Base-by-base conservation (phyloP, 2,329 filamentous ascomycete genomes). In the Hypoxylon sp. region DNA sequence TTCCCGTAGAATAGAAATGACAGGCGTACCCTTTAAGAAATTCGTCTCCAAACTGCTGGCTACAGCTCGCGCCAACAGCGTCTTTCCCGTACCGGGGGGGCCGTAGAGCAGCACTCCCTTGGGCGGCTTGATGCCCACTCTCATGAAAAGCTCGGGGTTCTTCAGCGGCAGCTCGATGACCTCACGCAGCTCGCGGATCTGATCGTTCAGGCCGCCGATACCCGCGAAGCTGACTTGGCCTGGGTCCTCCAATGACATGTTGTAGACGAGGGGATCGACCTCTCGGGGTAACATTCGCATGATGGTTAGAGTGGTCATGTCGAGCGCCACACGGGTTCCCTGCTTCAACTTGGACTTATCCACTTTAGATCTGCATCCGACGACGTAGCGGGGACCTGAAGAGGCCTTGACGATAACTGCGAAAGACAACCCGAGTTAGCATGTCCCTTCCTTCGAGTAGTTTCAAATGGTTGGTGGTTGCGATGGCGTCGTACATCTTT, bases 281-380 rank as follows among this genome's bases (percentile, higher is more conserved):
- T 99, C 96, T 81, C 96, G 92, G 67, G 96, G 97, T 51, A 99
- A 87, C 96, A 99, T 99, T 78, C 96, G 93, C 96, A 99, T 99
- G 82, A 99, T 99, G 68, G 96, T 99, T 74, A 99, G 92, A 19
- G 96, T 99, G 56, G 96, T 99, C 96, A 99, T 99, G 79, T 99
- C 96, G 67, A 99, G 91, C 35, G 96, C 95, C 61, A 99, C 96
- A 78, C 96, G 93, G 29, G 95, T 98, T 76, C 97, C 97, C 83
- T 99, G 96, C 88, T 98, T 99, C 80, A 99, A 85, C 86, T 98
- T 98, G 70, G 87, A 85, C 85, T 97, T 98, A 86, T 99, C 96
- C 78, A 99, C 96, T 83, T 99, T 99, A 70, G 94, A 98, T 77
- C 96, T 91, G 85, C 96, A 99, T 65, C 96, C 96, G 75, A 99